Evolutionary conservation across 208 protist genomes (phyloP).

Genomic region (Acanthamoeba healyi): DNA sequence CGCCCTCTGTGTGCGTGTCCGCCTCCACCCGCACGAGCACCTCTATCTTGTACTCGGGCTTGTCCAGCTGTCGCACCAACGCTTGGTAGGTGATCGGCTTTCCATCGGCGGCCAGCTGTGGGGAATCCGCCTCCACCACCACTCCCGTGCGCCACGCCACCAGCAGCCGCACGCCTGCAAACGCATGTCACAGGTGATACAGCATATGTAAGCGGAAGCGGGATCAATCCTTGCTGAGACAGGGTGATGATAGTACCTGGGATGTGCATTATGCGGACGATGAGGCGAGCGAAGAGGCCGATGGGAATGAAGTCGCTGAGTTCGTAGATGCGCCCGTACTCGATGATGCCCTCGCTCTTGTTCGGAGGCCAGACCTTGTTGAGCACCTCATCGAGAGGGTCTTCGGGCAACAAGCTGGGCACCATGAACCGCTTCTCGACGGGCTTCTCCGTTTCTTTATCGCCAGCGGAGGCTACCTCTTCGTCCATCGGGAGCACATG

Average conservation of each 20-base stretch:
- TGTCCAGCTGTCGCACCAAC: conserved; percentile 34
- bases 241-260: background rate
- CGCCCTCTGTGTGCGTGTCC: background rate
- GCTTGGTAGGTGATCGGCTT: background rate
- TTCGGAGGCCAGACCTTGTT: background rate
- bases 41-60: conserved; percentile 50
- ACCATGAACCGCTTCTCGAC: conserved; percentile 13
- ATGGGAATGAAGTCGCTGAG: conserved; percentile 12
- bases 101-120: background rate
- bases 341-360: background rate
- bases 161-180: background rate
- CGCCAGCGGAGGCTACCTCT: background rate
- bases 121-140: background rate
- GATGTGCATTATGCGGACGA: conserved; percentile 20
- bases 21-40: background rate
- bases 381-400: background rate
- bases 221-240: background rate
- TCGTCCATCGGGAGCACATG: background rate
- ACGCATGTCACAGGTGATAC: background rate
- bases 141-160: background rate
- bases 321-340: conserved; percentile 47
- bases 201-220: background rate
- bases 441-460: background rate
- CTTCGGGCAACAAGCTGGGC: conserved; percentile 16
- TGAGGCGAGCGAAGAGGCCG: background rate